Evolutionary conservation across 1,284 basidiomycete species (phyloP).

Genomic region (Microbotryomycetes sp.): DNA sequence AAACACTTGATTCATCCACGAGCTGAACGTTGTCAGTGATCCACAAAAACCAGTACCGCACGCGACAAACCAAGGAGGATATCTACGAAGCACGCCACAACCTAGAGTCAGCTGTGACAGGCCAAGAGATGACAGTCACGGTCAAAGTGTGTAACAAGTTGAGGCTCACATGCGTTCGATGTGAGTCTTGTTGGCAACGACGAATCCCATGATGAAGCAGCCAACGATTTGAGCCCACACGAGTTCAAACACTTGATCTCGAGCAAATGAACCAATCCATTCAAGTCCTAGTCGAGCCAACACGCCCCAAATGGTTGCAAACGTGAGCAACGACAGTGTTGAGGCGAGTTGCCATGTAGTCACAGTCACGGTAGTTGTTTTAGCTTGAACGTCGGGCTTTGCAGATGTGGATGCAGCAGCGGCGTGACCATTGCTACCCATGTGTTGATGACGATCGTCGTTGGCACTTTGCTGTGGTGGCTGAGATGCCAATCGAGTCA

Average conservation of each 20-base stretch:
- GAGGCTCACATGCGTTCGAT: slow-evolving; percentile 12
- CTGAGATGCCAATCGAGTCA: no score
- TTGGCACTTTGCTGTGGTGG: no score
- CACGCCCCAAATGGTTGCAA: slow-evolving; percentile 44
- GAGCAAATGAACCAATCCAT: slow-evolving; percentile 56
- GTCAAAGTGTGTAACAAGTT: not conserved
- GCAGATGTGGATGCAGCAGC: no score
- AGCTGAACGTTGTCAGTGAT: slow-evolving; percentile 90
- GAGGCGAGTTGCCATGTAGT: not conserved
- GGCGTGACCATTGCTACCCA: no score
- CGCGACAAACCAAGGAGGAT: slow-evolving; percentile 56
- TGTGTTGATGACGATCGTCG: no score
- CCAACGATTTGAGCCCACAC: slow-evolving; percentile 84
- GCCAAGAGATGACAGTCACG: not conserved
- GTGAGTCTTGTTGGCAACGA: slow-evolving; percentile 42
- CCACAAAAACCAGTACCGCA: slow-evolving; percentile 93
- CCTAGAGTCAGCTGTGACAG: not conserved
- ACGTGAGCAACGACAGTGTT: slow-evolving; percentile 38
- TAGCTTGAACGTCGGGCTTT: no score
- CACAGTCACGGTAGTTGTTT: no score
- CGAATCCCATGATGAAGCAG: slow-evolving; percentile 85
- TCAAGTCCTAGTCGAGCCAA: slow-evolving; percentile 43
- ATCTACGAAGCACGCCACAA: not conserved
- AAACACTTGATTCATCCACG: slow-evolving; percentile 88
- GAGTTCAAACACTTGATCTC: slow-evolving; percentile 69